Evolutionary conservation across 768 basidiomycete species (phyloP), one percentile per base, ranked within the genome.

Genomic region (Krasilnikovozyma curviuscula): DNA sequence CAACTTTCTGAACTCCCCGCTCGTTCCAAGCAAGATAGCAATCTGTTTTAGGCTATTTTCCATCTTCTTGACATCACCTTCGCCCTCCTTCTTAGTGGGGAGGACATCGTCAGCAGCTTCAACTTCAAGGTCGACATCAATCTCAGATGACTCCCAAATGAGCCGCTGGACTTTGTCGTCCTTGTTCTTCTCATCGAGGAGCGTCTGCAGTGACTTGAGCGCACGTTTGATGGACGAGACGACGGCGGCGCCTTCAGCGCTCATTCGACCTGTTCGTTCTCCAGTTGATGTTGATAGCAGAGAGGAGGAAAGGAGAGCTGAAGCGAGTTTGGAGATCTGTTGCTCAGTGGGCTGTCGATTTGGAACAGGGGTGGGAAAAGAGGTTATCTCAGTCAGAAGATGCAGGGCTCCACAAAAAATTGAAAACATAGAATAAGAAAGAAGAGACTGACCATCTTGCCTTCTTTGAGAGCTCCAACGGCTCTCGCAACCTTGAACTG

Each of bases 161-260:
- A 63, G 63, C 39, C 65, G 65, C 32, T 62, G 47, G 40, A 64
- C 32, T 50, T 63, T 61, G 49, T 63, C 57, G 42, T 54, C 56
- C 54, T 67, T 68, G 62, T 68, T 68, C 40, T 58, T 62, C 29
- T 66, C 55, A 30, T 62, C 64, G 57, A 66, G 62, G 0, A 56
- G 44, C 31, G 61, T 59, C 48, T 27, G 43, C 19, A 61, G 31
- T 13, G 61, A 56, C 40, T 54, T 48, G 19, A 68, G 38, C 16
- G 66, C 65, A 14, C 42, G 50, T 30, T 65, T 57, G 51, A 56
- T 38, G 19, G 62, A 54, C n/a, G 61, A 53, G 29, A 67, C 52
- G 25, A 68, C 59, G 29, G 61, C 46, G 33, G 60, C 56, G 3
- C 67, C 67, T 23, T 63, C 58, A 2, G 50, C 40, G 13, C 60